phyloP scores from a whole-genome alignment of 768 basidiomycete species.

The Lactarius hengduanensis region DNA sequence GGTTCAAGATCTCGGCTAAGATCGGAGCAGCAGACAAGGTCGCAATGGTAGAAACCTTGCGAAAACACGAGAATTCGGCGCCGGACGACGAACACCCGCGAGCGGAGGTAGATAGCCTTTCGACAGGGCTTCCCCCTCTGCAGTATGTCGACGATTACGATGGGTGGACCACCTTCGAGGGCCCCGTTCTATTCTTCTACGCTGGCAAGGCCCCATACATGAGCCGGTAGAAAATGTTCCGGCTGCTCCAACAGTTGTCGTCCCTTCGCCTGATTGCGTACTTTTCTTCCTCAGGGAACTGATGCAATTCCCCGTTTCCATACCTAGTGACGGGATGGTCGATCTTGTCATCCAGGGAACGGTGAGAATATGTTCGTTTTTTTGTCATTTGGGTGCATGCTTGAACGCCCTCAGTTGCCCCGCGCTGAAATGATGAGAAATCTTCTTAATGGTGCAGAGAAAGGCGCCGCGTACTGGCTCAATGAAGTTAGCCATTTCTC shows the following conservation, averaged over 20 bases:
- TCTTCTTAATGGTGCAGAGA: slow-evolving; percentile 62
- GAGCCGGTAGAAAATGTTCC: slow-evolving; percentile 43
- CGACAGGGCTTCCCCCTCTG: slow-evolving; percentile 45
- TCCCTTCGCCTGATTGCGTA: slow-evolving; percentile 15
- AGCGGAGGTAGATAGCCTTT: slow-evolving; percentile 11
- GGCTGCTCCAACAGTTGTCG: not conserved
- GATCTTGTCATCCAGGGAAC: slow-evolving; percentile 66
- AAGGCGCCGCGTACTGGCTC: slow-evolving; percentile 62
- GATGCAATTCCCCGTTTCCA: slow-evolving; percentile 82
- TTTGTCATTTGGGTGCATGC: slow-evolving; percentile 8
- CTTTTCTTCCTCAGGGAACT: slow-evolving; percentile 49
- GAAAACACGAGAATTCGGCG: slow-evolving; percentile 36
- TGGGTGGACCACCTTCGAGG: slow-evolving; percentile 70
- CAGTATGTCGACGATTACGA: slow-evolving; percentile 47
- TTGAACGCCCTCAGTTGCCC: slow-evolving; percentile 40
- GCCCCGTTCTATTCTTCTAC: slow-evolving; percentile 66
- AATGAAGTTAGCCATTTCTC: slow-evolving; percentile 45
- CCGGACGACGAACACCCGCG: slow-evolving; percentile 22
- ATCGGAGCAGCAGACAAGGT: slow-evolving; percentile 67
- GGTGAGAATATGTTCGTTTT: slow-evolving; percentile 41
- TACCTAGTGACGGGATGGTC: slow-evolving; percentile 75
- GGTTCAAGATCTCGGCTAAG: slow-evolving; percentile 68
- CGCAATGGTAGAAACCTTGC: slow-evolving; percentile 59
- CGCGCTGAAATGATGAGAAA: slow-evolving; percentile 51
- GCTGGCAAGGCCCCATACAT: slow-evolving; percentile 82